phyloP scores from a whole-genome alignment of 345 rosid genomes.

The Sonneratia alba region DNA sequence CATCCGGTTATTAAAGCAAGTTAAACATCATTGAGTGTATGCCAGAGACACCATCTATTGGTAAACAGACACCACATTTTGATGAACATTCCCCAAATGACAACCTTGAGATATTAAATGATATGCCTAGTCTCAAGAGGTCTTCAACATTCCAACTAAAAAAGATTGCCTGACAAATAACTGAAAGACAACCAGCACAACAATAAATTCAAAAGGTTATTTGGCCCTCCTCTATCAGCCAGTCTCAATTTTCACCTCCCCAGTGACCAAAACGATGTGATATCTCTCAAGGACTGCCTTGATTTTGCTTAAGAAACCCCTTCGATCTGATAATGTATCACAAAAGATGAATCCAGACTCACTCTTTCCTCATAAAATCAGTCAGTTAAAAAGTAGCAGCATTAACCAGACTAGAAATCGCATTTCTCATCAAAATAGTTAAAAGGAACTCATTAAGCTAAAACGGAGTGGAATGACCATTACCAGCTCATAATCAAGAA shows the following conservation, averaged over 20 bases:
- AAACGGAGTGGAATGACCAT: not conserved
- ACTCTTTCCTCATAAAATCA: not conserved
- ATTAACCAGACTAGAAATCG: not conserved
- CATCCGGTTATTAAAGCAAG: too few relatives aligned
- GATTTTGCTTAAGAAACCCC: not conserved
- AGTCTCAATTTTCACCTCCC: not conserved
- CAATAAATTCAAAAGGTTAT: too few relatives aligned
- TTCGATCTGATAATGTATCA: not conserved
- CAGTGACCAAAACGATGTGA: not conserved
- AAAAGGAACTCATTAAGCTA: not conserved
- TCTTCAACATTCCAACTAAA: too few relatives aligned
- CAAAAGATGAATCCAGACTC: not conserved
- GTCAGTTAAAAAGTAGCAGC: not conserved
- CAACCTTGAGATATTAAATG: too few relatives aligned
- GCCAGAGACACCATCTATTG: too few relatives aligned
- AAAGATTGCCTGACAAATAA: too few relatives aligned
- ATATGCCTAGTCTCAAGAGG: too few relatives aligned
- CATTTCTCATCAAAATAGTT: not conserved
- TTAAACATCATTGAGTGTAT: too few relatives aligned
- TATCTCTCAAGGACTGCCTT: not conserved
- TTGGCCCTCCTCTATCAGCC: not conserved
- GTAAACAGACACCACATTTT: too few relatives aligned
- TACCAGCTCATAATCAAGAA: conserved; percentile 4
- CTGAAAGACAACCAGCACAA: too few relatives aligned
- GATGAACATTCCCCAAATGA: too few relatives aligned